Evolutionary conservation across 1,284 basidiomycete genomes (phyloP), one percentile per base, ranked within the genome.

Genomic region (Trichosporon sp.): DNA sequence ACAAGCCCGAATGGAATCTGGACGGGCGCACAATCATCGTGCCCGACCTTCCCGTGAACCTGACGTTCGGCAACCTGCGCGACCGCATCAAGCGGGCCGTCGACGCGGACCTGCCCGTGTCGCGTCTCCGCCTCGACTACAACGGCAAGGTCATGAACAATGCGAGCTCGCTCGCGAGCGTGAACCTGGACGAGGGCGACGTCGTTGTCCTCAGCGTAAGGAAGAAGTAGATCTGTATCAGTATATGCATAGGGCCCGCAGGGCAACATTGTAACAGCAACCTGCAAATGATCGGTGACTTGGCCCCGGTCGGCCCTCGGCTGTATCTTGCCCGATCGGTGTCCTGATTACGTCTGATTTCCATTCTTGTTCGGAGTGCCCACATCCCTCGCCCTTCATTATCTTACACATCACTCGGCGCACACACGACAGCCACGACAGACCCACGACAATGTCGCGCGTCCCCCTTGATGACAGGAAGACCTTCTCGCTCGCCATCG

Each of bases 141-240:
- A 84, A 86, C 71, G 90, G 90, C 61, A 93, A 92, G 84, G 91
- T 93, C 86, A 87, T 96, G 78, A 93, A 91, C 71, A 97, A 96
- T 83, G 87, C 87, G 70, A 90, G 89, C 73, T 91, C 92, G 67
- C 88, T 97, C 75, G 94, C 93, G 32, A 89, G 87, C 75, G 91
- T 93, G 79, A 97, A 97, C 80, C 80, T 97, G 76, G 94, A 94
- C 81, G 92, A 94, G 73, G 94, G 93, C 75, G 94, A 96, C 80
- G 71, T 89, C 69, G 81, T 97, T 26, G 87, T 90, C 26, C 87
- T 96, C 75, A 90, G 88, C 72, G 86, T 96, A 64, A 89, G 90
- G 77, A 91, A 93, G 76, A 86, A 87, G 77, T 83, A 78, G 74
- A 46, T 12, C 26, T 65, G 64, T 65, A 65, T 26, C 64, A 65